Evolutionary conservation across 73 alveolate species (phyloP).

Genomic region (Paramecium sexaurelia): DNA sequence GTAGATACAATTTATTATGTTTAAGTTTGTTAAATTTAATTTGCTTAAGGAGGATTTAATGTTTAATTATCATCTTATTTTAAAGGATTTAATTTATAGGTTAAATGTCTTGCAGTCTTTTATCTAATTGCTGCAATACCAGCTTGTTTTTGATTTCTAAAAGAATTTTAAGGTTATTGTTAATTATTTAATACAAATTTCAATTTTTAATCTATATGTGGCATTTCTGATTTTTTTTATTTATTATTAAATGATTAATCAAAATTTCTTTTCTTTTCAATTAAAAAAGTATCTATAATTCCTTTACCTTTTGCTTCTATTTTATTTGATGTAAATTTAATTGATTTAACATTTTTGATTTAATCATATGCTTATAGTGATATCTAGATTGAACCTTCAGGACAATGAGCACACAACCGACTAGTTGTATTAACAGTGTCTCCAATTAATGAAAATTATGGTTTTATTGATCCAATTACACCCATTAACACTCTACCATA

Average conservation of each 20-base stretch:
- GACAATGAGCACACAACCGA: constrained; percentile 90
- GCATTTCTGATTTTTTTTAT: not conserved
- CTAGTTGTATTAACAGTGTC: constrained; percentile 97
- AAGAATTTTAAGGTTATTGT: not conserved
- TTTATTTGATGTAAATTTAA: constrained; percentile 35
- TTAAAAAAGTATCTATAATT: constrained; percentile 6
- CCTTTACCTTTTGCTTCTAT: constrained; percentile 71
- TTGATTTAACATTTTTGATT: constrained; percentile 13
- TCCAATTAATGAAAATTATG: constrained; percentile 96
- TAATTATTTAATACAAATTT: not conserved
- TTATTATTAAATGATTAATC: not conserved
- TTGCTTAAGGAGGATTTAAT: not conserved
- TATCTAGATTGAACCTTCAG: constrained; percentile 34
- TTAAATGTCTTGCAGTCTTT: not conserved
- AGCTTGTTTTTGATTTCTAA: not conserved
- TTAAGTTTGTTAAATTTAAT: not conserved
- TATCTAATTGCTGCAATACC: not conserved
- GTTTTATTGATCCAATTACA: constrained; percentile 97
- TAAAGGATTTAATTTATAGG: not conserved
- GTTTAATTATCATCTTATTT: not conserved
- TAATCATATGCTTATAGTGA: constrained; percentile 45
- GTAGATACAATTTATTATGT: not conserved
- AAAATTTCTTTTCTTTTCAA: constrained; percentile 50
- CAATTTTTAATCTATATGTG: constrained; percentile 6
- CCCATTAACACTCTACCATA: constrained; percentile 96